Conservation (phyloP, 2,329 filamentous ascomycete species). For the Simplicillium aogashimaense region DNA sequence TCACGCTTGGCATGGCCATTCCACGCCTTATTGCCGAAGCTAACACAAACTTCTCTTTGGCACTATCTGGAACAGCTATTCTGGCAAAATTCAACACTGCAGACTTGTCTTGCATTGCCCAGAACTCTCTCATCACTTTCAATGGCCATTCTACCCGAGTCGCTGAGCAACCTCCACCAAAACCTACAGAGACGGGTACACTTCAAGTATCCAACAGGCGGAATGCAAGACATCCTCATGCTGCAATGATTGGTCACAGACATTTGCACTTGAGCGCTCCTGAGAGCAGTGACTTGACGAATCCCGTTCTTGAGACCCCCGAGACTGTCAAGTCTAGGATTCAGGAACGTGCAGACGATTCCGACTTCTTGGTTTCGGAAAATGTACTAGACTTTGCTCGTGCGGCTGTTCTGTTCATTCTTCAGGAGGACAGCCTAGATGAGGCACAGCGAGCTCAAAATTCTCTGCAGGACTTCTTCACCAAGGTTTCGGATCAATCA, state of each 20-base stretch:
- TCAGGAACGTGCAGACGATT: constrained; percentile 1
- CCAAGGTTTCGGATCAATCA: constrained; percentile 18
- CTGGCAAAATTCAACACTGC: constrained; percentile 66
- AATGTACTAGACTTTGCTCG: constrained; percentile 54
- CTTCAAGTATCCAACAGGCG: neutral
- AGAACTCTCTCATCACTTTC: constrained; percentile 85
- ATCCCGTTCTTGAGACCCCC: constrained; percentile 1
- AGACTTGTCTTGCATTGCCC: constrained; percentile 69
- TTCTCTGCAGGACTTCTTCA: constrained; percentile 45
- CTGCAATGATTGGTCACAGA: neutral
- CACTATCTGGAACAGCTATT: constrained; percentile 59
- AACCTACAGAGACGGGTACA: neutral
- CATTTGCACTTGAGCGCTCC: neutral
- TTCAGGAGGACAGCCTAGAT: constrained; percentile 42
- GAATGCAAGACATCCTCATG: too few species aligned
- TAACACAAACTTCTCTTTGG: constrained; percentile 61
- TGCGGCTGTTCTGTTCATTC: constrained; percentile 49
- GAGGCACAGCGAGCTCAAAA: constrained; percentile 44
- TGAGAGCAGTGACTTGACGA: neutral
- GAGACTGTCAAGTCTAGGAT: neutral
- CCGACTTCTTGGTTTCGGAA: constrained; percentile 38
- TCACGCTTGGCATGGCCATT: constrained; percentile 72
- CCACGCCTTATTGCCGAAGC: constrained; percentile 62
- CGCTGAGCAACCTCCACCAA: constrained; percentile 10
- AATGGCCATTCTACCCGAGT: constrained; percentile 41